Conservation (phyloP, 257 asterid genomes). For the Solanum pinnatisectum region DNA sequence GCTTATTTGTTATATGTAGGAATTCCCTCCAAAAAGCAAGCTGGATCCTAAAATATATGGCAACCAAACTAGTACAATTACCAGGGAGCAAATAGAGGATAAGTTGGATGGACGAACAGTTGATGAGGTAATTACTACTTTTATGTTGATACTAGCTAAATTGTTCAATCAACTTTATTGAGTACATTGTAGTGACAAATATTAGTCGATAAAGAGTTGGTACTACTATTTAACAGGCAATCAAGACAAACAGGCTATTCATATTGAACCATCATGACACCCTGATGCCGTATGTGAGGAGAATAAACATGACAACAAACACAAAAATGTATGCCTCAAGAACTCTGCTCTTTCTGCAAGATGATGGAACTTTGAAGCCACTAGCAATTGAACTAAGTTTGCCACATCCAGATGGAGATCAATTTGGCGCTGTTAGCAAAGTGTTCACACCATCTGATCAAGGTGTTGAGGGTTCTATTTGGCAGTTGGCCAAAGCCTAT, state of each 20-base stretch:
- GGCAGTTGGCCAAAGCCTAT: constrained; percentile 24
- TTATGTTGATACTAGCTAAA: background rate
- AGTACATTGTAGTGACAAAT: background rate
- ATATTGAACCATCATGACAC: constrained; percentile 16
- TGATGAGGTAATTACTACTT: constrained; percentile 4
- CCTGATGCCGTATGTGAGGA: constrained; percentile 13
- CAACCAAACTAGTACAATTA: constrained; percentile 6
- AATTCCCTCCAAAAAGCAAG: constrained; percentile 13
- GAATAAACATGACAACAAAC: constrained; percentile 9
- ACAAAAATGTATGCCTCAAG: constrained; percentile 14
- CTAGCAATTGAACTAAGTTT: constrained; percentile 12
- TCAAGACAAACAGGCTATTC: constrained; percentile 6
- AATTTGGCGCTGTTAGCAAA: constrained; percentile 9
- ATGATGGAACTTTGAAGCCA: constrained; percentile 14
- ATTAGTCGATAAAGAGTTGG: background rate
- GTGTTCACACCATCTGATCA: constrained; percentile 17
- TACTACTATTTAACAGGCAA: constrained; percentile 1
- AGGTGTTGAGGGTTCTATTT: constrained; percentile 4
- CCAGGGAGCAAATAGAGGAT: constrained; percentile 6
- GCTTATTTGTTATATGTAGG: background rate
- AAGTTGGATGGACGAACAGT: constrained; percentile 9
- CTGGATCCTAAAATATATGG: constrained; percentile 11
- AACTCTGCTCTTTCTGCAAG: constrained; percentile 12
- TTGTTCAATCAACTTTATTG: background rate
- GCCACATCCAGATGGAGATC: constrained; percentile 16